Conservation (phyloP, 495 filamentous ascomycete genomes). For the Podospora australis region DNA sequence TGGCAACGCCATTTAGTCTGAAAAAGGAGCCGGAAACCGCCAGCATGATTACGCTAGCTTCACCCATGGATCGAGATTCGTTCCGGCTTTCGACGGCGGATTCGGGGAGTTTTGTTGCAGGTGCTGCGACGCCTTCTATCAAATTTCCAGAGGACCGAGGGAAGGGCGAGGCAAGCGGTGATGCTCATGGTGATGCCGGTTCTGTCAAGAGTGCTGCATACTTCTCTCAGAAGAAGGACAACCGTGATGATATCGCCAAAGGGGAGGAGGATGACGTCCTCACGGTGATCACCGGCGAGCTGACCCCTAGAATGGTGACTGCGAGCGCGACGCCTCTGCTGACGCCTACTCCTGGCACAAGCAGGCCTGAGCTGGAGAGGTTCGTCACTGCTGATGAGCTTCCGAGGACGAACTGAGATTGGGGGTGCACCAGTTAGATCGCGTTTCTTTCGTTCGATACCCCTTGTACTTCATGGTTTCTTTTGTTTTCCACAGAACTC, state of each 20-base stretch:
- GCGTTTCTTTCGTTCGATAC: too few species aligned
- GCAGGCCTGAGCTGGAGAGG: constrained; percentile 33
- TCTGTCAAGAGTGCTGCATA: background rate
- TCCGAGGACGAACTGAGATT: constrained; percentile 9
- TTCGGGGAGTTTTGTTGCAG: background rate
- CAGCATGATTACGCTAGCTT: constrained; percentile 48
- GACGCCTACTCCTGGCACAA: constrained; percentile 10
- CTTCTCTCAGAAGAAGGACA: background rate
- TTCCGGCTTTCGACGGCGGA: constrained; percentile 1
- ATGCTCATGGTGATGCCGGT: background rate
- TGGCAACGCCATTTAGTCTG: constrained; percentile 48
- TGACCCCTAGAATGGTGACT: background rate
- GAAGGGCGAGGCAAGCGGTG: too few species aligned
- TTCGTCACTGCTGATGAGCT: constrained; percentile 37
- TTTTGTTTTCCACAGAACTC: too few species aligned
- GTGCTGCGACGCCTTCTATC: background rate
- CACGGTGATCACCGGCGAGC: background rate
- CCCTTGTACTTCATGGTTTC: too few species aligned
- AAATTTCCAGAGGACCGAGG: background rate
- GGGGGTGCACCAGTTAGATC: too few species aligned
- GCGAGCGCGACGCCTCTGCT: constrained; percentile 1
- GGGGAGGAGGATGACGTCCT: background rate
- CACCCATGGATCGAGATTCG: constrained; percentile 21
- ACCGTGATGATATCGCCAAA: background rate
- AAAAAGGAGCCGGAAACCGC: constrained; percentile 42